Percentiles rank a stretch among this genome's conserved stretches.
Evolutionary conservation across 441 rosid genomes (phyloP).

Genomic region (Viola pubescens): DNA sequence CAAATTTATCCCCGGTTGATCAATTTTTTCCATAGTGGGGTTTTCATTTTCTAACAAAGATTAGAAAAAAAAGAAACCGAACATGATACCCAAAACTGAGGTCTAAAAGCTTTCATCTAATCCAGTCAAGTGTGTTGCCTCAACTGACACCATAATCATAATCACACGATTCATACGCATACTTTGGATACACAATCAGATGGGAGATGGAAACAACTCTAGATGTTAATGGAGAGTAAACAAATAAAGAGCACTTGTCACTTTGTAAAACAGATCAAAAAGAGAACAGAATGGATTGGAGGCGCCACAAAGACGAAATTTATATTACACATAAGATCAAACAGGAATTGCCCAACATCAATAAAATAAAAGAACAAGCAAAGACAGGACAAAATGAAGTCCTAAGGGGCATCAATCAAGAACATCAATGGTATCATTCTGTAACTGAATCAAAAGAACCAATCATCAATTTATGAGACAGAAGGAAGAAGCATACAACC

Average conservation of each 20-base stretch:
- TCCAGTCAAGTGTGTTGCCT: no score
- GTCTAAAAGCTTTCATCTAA: no score
- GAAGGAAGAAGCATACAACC: slow-evolving; percentile 17
- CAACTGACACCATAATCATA: no score
- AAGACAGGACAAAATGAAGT: slow-evolving; percentile 10
- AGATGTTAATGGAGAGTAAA: neutral
- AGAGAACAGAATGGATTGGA: slow-evolving; percentile 3
- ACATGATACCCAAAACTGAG: no score
- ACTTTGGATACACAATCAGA: no score
- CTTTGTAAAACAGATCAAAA: neutral
- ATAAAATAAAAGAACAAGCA: slow-evolving; percentile 21
- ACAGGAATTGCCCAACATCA: slow-evolving; percentile 11
- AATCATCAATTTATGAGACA: slow-evolving; percentile 8
- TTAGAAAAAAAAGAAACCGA: no score
- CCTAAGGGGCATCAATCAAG: neutral
- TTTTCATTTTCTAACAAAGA: no score
- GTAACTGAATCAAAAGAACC: slow-evolving; percentile 15
- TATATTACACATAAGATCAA: slow-evolving; percentile 22
- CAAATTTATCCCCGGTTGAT: no score
- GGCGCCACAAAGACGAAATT: slow-evolving; percentile 9
- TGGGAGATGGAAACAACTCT: no score
- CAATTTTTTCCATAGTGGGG: no score
- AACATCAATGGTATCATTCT: slow-evolving; percentile 18
- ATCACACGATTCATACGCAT: no score
- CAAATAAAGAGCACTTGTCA: slow-evolving; percentile 3